Base-by-base conservation (phyloP, 2,329 filamentous ascomycete species). In the Trichoderma cornu-damae region DNA sequence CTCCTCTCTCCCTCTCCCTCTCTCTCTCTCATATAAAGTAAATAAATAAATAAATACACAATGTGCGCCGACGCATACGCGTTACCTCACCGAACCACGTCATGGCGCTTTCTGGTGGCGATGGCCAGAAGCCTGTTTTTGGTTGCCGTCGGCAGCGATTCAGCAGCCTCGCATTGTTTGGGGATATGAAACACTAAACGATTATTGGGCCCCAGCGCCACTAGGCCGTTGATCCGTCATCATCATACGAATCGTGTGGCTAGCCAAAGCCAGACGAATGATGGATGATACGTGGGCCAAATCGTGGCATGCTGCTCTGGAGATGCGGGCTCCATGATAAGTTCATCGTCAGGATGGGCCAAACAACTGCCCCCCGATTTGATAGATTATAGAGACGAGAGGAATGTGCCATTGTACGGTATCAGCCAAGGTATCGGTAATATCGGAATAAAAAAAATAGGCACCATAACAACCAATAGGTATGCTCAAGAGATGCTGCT, bases 151-250 rank as follows among this genome's bases (percentile, higher is more conserved):
- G 40, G 47, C 40, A 38, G 32, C 52, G 52, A 55, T 47, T 11
- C 7, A 22, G 35, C 24, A 49, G 43, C 44, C 42, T 49, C 53
- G 44, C 53, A 49, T 57, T 34, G 26, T 16, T 28, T 44, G 7
- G 54, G 35, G 46, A 51, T 38, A 44, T 57, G 54, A 50, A 57
- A 51, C 37, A 44, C n/a, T n/a, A 12, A 12, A 18, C 47, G n/a
- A 28, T 35, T 34, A 57, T 57, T 57, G 54, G 53, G 20, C 43
- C 42, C 8, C 24, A 7, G 32, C 16, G 46, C 37, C 46, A 16
- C 46, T 57, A 55, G n/a, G 34, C 28, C 16, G 54, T 37, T 44
- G 54, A 57, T 57, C 54, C 47, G 44, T 47, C 54, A 57, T 51
- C 38, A 57, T 44, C n/a, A 44, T 14, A 22, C 42, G 32, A 30